Evolutionary conservation across 257 asterid species (phyloP), one percentile per base, ranked within the genome.

Genomic region (Solanum pennellii): DNA sequence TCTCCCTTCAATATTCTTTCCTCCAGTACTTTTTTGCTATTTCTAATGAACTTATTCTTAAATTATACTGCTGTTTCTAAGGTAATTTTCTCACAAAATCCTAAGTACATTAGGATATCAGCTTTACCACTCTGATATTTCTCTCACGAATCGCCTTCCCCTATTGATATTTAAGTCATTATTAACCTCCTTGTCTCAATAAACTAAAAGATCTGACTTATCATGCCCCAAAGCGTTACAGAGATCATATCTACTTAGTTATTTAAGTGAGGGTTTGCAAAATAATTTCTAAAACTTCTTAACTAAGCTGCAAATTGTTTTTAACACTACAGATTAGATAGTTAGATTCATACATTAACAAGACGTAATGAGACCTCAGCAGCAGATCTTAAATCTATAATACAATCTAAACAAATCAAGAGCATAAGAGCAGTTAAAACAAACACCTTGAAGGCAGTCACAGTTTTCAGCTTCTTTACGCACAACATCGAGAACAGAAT

Each of bases 401-500:
- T 5, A 21, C 49, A 37, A 74, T 74, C 16, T 52, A 12, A 59
- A 9, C 16, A 59, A 44, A 79, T 77, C 65, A 29, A 41, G 27
- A 18, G n/a, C 21, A 27, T 15, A 62, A 18, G 47, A 60, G 3
- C 35, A 15, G 31, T 45, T 74, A 6, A 42, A 42, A 3, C 82
- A 88, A 56, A 74, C 56, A 92, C 94, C 94, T 91, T 92, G 94
- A 33, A 92, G 56, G 89, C 94, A 92, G 69, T 92, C 94, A 76
- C 94, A 92, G 27, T 90, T 92, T 45, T 92, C 94, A 1, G 92
- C 94, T 59, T 91, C 93, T 41, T 92, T 92, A 21, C 94, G 86
- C 45, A 92, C 94, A 74, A 92, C 94, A 77, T 92, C 94, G 3
- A 92, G 93, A 73, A 92, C 93, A 21, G 94, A 88, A 88, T 92